Evolutionary conservation across 1,139 yeast genomes (phyloP).

Genomic region (Candida smagusa): DNA sequence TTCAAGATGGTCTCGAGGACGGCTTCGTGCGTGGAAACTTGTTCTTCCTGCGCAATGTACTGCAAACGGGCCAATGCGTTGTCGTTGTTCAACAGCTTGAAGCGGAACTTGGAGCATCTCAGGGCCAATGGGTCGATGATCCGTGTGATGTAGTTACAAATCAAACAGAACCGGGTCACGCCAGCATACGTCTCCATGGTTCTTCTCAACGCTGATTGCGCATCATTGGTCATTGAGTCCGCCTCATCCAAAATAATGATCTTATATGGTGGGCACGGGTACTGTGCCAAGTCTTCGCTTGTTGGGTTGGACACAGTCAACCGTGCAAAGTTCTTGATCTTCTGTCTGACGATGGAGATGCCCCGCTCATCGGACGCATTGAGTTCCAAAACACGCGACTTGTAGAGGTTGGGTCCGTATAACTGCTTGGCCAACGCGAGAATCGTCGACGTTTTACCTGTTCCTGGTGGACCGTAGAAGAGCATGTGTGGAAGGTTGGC

Average conservation of each 20-base stretch:
- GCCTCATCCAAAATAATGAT: conserved; percentile 90
- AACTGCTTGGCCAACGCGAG: conserved; percentile 82
- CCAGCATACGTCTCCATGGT: conserved; percentile 94
- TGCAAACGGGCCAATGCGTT: conserved; percentile 68
- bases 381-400: conserved; percentile 79
- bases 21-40: conserved; percentile 35
- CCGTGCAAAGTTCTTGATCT: conserved; percentile 89
- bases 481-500: conserved; percentile 93
- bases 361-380: conserved; percentile 98
- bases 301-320: conserved; percentile 80
- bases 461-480: conserved; percentile 97
- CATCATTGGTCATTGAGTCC: conserved; percentile 98
- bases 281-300: conserved; percentile 58
- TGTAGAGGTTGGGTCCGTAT: conserved; percentile 67
- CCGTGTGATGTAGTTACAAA: conserved; percentile 93
- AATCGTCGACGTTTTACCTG: conserved; percentile 93
- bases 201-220: conserved; percentile 91
- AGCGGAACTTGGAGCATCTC: conserved; percentile 92
- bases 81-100: conserved; percentile 68
- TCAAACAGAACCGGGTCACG: conserved; percentile 88
- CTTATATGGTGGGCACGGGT: conserved; percentile 95
- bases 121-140: conserved; percentile 96
- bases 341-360: conserved; percentile 87
- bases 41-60: conserved; percentile 56
- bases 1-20: conserved; percentile 61